Conservation (phyloP, 345 rosid species). For the Microcos paniculata region DNA sequence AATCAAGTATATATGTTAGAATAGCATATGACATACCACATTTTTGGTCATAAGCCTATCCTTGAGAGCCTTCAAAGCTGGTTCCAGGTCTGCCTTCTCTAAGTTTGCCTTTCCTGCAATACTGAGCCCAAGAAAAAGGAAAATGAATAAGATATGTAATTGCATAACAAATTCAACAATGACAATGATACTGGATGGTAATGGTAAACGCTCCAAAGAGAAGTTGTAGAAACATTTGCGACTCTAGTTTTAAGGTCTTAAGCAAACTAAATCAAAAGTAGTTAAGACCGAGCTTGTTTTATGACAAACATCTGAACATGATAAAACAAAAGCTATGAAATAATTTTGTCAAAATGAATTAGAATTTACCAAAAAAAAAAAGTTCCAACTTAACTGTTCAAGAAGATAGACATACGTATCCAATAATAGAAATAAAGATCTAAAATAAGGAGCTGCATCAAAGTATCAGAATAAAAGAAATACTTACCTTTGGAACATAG, state of each 20-base stretch:
- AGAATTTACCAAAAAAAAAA: neutral
- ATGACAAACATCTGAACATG: neutral
- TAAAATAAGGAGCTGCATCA: neutral
- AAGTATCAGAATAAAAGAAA: neutral
- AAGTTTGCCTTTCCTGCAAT: constrained; percentile 97
- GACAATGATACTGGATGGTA: neutral
- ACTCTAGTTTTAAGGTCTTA: neutral
- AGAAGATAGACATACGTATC: neutral
- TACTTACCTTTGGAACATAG: constrained; percentile 89
- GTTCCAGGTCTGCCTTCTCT: constrained; percentile 90
- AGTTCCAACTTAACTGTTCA: neutral
- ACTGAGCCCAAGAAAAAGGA: constrained; percentile 42
- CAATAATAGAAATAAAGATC: neutral
- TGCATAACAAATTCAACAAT: neutral
- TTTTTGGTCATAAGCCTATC: constrained; percentile 99
- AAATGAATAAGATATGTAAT: neutral
- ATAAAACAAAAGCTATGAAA: neutral
- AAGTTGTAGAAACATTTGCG: neutral
- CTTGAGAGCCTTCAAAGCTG: constrained; percentile 92
- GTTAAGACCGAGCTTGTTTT: neutral
- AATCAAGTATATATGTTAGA: neutral
- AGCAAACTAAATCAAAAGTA: neutral
- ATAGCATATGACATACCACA: constrained; percentile 61
- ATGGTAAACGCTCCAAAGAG: neutral
- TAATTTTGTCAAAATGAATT: neutral